These are phyloP conservation scores for Picea abies DNA, from an alignment of 83 land plant genomes.

Conservation along the genomic window DNA sequence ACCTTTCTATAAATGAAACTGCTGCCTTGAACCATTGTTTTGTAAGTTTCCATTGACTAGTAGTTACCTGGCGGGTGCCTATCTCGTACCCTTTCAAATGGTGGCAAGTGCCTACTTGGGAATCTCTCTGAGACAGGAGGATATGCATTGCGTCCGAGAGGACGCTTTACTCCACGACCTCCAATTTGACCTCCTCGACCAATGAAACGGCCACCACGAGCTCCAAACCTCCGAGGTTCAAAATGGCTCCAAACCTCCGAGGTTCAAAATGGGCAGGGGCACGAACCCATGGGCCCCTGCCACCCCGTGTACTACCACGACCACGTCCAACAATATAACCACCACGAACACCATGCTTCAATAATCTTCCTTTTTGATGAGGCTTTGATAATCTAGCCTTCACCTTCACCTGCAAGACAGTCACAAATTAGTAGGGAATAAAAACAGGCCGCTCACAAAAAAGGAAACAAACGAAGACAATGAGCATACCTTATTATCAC, in stretches of 20 bases:
- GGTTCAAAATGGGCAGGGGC: conserved; percentile 29
- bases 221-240: conserved; percentile 33
- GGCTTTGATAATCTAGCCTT: conserved; percentile 85
- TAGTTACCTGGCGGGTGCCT: conserved; percentile 31
- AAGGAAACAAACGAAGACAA: not conserved
- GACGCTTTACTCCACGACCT: conserved; percentile 38
- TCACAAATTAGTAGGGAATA: not conserved
- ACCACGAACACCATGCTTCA: conserved; percentile 44
- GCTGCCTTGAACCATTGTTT: too few species aligned
- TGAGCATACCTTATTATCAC: conserved; percentile 68
- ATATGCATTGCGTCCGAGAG: conserved; percentile 27
- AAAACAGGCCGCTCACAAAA: not conserved
- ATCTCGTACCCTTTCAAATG: conserved; percentile 53
- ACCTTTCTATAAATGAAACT: too few species aligned
- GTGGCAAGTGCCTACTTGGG: conserved; percentile 34
- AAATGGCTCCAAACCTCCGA: too few species aligned
- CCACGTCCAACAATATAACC: conserved; percentile 33
- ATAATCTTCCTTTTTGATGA: conserved; percentile 61
- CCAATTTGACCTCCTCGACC: conserved; percentile 26
- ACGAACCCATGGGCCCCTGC: conserved; percentile 25
- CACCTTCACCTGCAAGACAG: conserved; percentile 64
- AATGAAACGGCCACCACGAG: conserved; percentile 25
- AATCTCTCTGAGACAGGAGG: conserved; percentile 31
- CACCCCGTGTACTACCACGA: conserved; percentile 20
- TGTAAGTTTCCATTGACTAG: not conserved